Evolutionary conservation across 495 filamentous ascomycete species (phyloP).

Genomic region (Aspergillus bertholletiae): DNA sequence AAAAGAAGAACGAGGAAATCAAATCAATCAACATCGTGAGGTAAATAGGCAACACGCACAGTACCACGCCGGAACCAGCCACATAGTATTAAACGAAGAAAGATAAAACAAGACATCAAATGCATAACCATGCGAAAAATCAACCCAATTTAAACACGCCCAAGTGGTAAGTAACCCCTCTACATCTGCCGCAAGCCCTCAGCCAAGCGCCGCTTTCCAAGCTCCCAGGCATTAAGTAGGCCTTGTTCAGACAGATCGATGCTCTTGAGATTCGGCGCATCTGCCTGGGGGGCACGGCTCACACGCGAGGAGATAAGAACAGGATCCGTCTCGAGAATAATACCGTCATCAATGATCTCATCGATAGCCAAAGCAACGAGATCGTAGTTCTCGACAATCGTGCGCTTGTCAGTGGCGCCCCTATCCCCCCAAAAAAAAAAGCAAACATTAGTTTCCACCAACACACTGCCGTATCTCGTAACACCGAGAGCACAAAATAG

Average conservation of each 20-base stretch:
- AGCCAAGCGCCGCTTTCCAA: constrained; percentile 86
- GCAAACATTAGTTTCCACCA: constrained; percentile 9
- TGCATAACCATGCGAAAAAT: constrained; percentile 23
- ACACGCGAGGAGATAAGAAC: constrained; percentile 87
- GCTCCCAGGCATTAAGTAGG: constrained; percentile 89
- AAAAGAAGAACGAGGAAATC: constrained; percentile 13
- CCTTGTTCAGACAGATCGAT: constrained; percentile 97
- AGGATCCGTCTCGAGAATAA: constrained; percentile 95
- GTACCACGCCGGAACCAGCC: constrained; percentile 44
- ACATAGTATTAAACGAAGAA: constrained; percentile 25
- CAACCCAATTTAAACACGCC: constrained; percentile 10
- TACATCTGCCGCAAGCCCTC: constrained; percentile 83
- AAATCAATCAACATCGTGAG: constrained; percentile 15
- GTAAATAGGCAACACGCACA: constrained; percentile 23
- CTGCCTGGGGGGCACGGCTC: constrained; percentile 85
- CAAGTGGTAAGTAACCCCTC: constrained; percentile 8
- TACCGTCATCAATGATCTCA: constrained; percentile 94
- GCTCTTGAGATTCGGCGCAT: constrained; percentile 80
- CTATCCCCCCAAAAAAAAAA: constrained; percentile 38
- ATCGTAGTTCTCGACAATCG: constrained; percentile 97
- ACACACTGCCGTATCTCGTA: too few relatives aligned
- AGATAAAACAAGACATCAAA: constrained; percentile 20
- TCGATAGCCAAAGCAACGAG: constrained; percentile 87
- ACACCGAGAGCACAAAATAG: too few relatives aligned
- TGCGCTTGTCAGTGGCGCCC: constrained; percentile 94